phyloP scores from a whole-genome alignment of 1,284 basidiomycete genomes.

The Cystobasidium slooffiae region DNA sequence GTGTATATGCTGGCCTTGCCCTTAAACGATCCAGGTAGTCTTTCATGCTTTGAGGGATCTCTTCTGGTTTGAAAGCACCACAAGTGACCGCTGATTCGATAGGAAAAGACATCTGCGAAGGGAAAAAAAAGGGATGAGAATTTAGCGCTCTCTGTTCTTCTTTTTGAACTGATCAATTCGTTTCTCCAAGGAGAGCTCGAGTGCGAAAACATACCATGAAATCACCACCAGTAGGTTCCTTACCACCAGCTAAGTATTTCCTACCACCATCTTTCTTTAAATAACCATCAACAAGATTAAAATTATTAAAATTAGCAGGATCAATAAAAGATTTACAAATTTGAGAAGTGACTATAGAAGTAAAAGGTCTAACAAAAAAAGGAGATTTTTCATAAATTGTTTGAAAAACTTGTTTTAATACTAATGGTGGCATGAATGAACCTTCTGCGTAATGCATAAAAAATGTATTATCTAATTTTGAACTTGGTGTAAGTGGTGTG shows the following conservation, averaged over 20 bases:
- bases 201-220: conserved; percentile 33
- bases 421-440: conserved; percentile 40
- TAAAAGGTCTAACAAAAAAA: conserved; percentile 41
- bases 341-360: conserved; percentile 31
- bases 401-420: conserved; percentile 37
- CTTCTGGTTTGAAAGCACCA: conserved; percentile 35
- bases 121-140: too few species aligned
- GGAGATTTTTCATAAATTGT: conserved; percentile 40
- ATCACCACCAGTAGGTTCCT: conserved; percentile 38
- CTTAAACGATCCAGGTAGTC: conserved; percentile 35
- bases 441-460: conserved; percentile 44
- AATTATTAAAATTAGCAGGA: conserved; percentile 36
- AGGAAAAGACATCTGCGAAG: conserved; percentile 39
- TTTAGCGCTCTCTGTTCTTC: background rate
- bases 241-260: conserved; percentile 36
- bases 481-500: conserved; percentile 1
- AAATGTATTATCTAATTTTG: conserved; percentile 35
- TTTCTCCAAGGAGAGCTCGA: background rate
- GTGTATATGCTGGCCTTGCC: conserved; percentile 25
- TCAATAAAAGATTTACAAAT: conserved; percentile 39
- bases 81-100: conserved; percentile 36
- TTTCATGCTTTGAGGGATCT: conserved; percentile 35
- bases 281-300: conserved; percentile 21
- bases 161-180: background rate
- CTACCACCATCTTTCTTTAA: conserved; percentile 38